Conservation (phyloP, 1,284 basidiomycete genomes). For the Trametes pubescens region DNA sequence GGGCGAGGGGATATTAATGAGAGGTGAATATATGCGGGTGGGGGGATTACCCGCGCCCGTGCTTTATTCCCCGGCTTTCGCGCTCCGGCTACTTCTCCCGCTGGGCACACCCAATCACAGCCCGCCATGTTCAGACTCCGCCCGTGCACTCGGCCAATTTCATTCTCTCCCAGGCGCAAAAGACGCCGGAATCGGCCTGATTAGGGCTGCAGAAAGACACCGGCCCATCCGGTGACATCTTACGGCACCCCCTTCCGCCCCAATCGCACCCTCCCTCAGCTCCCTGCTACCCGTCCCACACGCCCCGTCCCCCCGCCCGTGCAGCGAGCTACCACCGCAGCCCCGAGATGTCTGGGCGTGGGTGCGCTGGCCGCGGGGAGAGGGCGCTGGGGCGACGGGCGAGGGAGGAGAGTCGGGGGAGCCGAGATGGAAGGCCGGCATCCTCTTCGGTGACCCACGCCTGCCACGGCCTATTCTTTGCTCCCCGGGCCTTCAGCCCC, state of each 20-base stretch:
- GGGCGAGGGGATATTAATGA: constrained; percentile 20
- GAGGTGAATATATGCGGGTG: constrained; percentile 2
- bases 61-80: constrained; percentile 31
- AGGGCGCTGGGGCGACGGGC: neutral
- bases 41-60: constrained; percentile 1
- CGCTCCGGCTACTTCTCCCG: constrained; percentile 32
- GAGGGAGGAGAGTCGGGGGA: neutral
- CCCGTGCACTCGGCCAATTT: constrained; percentile 23
- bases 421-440: constrained; percentile 13
- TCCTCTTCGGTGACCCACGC: constrained; percentile 23
- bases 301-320: too few relatives aligned
- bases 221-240: constrained; percentile 25
- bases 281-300: neutral
- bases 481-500: constrained; percentile 23
- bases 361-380: neutral
- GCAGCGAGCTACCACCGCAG: too few relatives aligned
- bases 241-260: constrained; percentile 19
- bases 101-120: constrained; percentile 18
- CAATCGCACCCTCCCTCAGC: constrained; percentile 13
- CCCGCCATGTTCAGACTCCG: neutral
- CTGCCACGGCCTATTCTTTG: constrained; percentile 32
- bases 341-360: neutral
- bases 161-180: constrained; percentile 10
- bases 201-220: constrained; percentile 28
- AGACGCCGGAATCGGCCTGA: constrained; percentile 26